Base-by-base conservation (phyloP, 1,284 basidiomycete genomes). In the Ganoderma boninense region DNA sequence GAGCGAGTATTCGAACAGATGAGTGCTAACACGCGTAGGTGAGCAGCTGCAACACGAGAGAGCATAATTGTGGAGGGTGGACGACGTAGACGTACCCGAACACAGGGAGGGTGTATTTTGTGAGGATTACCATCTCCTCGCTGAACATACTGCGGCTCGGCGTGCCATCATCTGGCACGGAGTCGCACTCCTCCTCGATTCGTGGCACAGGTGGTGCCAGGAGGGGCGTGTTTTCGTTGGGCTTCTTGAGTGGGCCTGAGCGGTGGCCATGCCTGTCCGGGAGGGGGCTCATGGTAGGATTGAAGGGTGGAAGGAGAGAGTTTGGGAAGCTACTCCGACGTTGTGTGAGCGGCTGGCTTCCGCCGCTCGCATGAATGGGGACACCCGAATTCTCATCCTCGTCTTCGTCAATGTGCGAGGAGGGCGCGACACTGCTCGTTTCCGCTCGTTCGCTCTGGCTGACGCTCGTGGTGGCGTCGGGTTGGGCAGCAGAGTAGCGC, bases 1-100 rank as follows among this genome's bases (percentile, higher is more conserved):
- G 40, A 95, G 87, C 38, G 90, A 92, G 78, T 93, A 93, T 78
- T 95, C 93, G 29, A 90, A 83, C 14, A 94, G 69, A 76, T 95
- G 92, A 0, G 94, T 92, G 11, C 93, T 94, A 23, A 54, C 69
- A 61, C 49, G 29, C 29, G 72, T 69, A 68, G 42, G 23, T 67
- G n/a, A 40, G 14, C 14, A 5, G 46, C 1, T 49, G 20, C 20
- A 4, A 23, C 4, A 11, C 40, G n/a, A 26, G 29, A 7, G 5
- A 49, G 20, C 6, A 26, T 20, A 32, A 32, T 2, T 32, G 29
- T 32, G 29, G 38, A 23, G 3, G 64, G 42, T 65, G 54, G 54
- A 26, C 64, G 60, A 29, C 14, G 57, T 38, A 7, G 6, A 84
- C 87, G 65, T 67, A 91, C 90, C 87, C 87, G 73, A 90, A 89